phyloP scores from a whole-genome alignment of 2,329 filamentous ascomycete species.

The Claviceps sp. region DNA sequence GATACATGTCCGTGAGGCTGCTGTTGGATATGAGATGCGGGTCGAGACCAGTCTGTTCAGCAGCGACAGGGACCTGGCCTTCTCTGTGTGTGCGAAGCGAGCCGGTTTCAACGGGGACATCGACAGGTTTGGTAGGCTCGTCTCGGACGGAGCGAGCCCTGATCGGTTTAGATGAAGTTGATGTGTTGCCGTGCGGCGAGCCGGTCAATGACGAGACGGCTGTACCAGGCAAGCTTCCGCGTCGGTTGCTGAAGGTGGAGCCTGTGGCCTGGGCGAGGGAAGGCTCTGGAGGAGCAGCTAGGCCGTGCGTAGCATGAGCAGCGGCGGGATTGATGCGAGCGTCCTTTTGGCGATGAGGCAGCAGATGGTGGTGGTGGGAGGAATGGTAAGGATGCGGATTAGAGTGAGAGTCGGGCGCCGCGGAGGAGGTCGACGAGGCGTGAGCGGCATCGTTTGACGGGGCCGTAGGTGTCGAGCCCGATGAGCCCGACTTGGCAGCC shows the following conservation, averaged over 20 bases:
- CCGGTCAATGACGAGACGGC: constrained; percentile 36
- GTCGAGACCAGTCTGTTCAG: constrained; percentile 23
- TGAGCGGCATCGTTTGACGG: constrained; percentile 11
- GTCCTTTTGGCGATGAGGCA: constrained; percentile 22
- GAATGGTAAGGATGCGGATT: not conserved
- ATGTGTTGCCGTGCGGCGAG: constrained; percentile 28
- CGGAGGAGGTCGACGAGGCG: not conserved
- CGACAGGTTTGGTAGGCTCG: constrained; percentile 42
- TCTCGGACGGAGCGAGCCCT: constrained; percentile 16
- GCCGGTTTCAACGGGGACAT: constrained; percentile 34
- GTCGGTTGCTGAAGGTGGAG: constrained; percentile 35
- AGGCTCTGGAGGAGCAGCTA: constrained; percentile 46
- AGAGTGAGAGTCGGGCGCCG: constrained; percentile 1
- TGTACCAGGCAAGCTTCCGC: constrained; percentile 33
- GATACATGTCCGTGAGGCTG: constrained; percentile 51
- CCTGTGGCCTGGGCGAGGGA: constrained; percentile 48
- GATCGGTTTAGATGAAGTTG: constrained; percentile 15
- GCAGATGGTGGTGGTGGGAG: constrained; percentile 7
- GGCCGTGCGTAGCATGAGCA: constrained; percentile 40
- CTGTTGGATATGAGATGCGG: constrained; percentile 34
- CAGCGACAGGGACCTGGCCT: constrained; percentile 15
- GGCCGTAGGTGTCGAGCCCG: constrained; percentile 13
- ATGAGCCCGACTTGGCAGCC: constrained; percentile 23
- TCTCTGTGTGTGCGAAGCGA: constrained; percentile 24
- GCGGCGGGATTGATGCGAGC: constrained; percentile 38